Percentiles rank a stretch among this genome's conserved stretches.
phyloP scores from a whole-genome alignment of 2,329 filamentous ascomycete species.

The Trichophyton benhamiae region DNA sequence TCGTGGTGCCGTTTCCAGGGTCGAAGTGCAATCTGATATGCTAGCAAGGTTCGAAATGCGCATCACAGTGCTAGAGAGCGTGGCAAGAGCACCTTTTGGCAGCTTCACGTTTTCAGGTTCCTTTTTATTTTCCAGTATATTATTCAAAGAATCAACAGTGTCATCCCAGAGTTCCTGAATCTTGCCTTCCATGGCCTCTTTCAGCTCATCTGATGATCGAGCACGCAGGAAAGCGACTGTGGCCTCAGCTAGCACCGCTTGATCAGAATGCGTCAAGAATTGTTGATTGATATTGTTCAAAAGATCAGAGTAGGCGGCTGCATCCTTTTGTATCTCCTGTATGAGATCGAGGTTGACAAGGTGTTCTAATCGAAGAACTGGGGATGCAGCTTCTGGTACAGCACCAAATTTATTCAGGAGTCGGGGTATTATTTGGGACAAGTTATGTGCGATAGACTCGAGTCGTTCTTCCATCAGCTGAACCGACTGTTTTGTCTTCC shows the following conservation, averaged over 20 bases:
- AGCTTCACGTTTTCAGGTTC: slow-evolving; percentile 33
- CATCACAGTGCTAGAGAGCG: slow-evolving; percentile 60
- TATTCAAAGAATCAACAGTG: slow-evolving; percentile 57
- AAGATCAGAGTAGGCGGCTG: slow-evolving; percentile 64
- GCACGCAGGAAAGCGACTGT: slow-evolving; percentile 73
- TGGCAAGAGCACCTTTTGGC: slow-evolving; percentile 50
- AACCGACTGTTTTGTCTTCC: slow-evolving; percentile 47
- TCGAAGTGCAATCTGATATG: slow-evolving; percentile 63
- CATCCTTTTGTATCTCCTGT: slow-evolving; percentile 75
- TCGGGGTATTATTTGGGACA: slow-evolving; percentile 68
- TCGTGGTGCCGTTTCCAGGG: slow-evolving; percentile 49
- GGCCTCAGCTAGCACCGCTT: slow-evolving; percentile 72
- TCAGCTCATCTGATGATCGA: slow-evolving; percentile 72
- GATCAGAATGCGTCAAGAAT: slow-evolving; percentile 83
- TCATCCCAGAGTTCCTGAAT: slow-evolving; percentile 78
- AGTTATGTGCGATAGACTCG: slow-evolving; percentile 58
- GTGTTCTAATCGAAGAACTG: slow-evolving; percentile 75
- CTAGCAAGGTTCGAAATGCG: slow-evolving; percentile 71
- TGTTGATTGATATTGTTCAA: slow-evolving; percentile 89
- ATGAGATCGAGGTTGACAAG: slow-evolving; percentile 78
- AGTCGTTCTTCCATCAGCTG: slow-evolving; percentile 55
- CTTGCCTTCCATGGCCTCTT: slow-evolving; percentile 72
- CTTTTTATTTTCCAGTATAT: slow-evolving; percentile 59
- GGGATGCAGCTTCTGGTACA: slow-evolving; percentile 71
- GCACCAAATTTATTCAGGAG: slow-evolving; percentile 89